These are phyloP conservation scores for Blastobotrys apis DNA, from an alignment of 1,139 yeast species.

Conservation along the genomic window DNA sequence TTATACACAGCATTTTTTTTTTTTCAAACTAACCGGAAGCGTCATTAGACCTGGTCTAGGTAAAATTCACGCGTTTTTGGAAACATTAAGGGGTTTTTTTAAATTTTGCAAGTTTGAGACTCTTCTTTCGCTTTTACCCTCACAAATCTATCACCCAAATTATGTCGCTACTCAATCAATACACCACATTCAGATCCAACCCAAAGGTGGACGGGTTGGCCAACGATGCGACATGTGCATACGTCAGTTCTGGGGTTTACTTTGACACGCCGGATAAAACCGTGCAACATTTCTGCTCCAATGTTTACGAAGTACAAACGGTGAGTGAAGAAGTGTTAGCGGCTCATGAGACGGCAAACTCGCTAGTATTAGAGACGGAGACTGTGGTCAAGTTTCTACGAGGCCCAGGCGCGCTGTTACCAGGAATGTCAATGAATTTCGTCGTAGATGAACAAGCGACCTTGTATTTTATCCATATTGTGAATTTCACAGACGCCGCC, in stretches of 20 bases:
- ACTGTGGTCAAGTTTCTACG: constrained; percentile 26
- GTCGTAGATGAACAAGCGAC: constrained; percentile 28
- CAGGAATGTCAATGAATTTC: constrained; percentile 29
- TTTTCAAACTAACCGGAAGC: too few relatives aligned
- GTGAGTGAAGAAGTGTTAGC: constrained; percentile 21
- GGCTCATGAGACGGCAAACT: constrained; percentile 18
- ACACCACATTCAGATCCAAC: constrained; percentile 17
- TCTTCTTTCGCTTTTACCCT: too few relatives aligned
- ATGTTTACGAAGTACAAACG: constrained; percentile 21
- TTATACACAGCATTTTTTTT: too few relatives aligned
- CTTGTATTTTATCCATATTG: constrained; percentile 27
- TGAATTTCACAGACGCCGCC: constrained; percentile 19
- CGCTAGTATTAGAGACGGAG: constrained; percentile 28
- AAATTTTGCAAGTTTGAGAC: too few relatives aligned
- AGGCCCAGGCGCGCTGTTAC: constrained; percentile 29
- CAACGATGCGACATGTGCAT: constrained; percentile 20
- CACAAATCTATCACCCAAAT: too few relatives aligned
- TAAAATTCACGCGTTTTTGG: too few relatives aligned
- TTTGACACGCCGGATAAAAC: constrained; percentile 21
- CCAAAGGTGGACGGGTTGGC: constrained; percentile 20
- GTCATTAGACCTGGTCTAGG: too few relatives aligned
- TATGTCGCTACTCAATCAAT: constrained; percentile 12
- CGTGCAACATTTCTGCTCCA: constrained; percentile 21
- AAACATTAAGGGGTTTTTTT: too few relatives aligned
- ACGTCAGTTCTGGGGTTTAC: constrained; percentile 25